Evolutionary conservation across 495 filamentous ascomycete species (phyloP), one percentile per base, ranked within the genome.

Genomic region (Hypoxylon crocopeplum): DNA sequence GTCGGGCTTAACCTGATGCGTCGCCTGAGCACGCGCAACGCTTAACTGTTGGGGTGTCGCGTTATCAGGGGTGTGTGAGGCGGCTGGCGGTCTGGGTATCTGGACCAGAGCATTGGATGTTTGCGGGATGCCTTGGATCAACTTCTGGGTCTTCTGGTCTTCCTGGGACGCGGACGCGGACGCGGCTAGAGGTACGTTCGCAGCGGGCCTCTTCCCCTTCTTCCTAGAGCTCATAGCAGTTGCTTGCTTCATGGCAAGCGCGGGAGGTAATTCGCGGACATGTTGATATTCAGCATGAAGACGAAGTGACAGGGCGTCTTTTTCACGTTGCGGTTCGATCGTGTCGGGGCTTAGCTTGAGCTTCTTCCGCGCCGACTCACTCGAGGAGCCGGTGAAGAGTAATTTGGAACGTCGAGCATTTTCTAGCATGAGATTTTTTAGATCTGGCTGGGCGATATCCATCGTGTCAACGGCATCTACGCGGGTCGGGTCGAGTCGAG

Each of bases 231-330:
- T 39, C 45, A 63, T 63, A 16, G 67, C 61, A n/a, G 56, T 61
- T 25, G 88, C 85, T 73, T 93, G 88, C 72, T 96, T 97, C 48
- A 88, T 88, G 47, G 90, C 93, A 11, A 98, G 83, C 11, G 83
- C 82, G 37, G 89, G 85, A n/a, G 94, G 94, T 24, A 98, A 80
- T 62, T 90, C 88, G 62, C 82, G 83, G 16, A 97, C 88, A 62
- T 89, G 77, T 61, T 86, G 81, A 68, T 98, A 98, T 77, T 98
- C 93, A 53, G 81, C 72, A 55, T 76, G 73, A 2, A 79, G 68
- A 12, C 76, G 77, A n/a, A 79, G 45, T 54, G 76, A 77, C n/a
- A 78, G 66, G 33, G 69, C 68, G 11, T 75, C 59, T 55, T 76
- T 75, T 41, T 68, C 71, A 56, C 69, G 69, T 51, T 75, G 73